Conservation (phyloP, 2,329 filamentous ascomycete genomes). For the Penicillium sp. region DNA sequence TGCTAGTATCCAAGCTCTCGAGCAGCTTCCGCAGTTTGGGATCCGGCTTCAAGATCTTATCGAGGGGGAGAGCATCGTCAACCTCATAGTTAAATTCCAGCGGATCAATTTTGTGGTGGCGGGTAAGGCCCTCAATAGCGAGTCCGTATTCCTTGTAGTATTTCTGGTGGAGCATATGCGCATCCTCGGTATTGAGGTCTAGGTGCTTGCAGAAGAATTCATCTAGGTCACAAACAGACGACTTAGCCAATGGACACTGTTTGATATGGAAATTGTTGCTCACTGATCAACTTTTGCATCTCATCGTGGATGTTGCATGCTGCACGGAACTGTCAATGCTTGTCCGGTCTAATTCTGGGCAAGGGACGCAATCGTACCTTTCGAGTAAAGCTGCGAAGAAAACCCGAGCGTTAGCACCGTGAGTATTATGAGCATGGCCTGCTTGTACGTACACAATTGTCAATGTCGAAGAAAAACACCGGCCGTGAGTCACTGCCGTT, state of each 20-base stretch:
- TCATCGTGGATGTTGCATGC: slow-evolving; percentile 79
- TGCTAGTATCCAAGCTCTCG: slow-evolving; percentile 75
- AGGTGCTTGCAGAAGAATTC: slow-evolving; percentile 68
- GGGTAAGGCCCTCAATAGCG: slow-evolving; percentile 91
- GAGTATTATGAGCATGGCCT: neutral
- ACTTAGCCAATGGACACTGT: slow-evolving; percentile 49
- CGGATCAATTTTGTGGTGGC: slow-evolving; percentile 92
- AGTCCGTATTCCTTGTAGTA: slow-evolving; percentile 97
- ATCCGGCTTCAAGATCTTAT: slow-evolving; percentile 77
- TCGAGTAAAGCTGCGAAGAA: slow-evolving; percentile 68
- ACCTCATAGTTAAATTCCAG: slow-evolving; percentile 93
- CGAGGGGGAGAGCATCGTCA: slow-evolving; percentile 88
- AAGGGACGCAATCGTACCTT: slow-evolving; percentile 53
- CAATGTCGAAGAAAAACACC: slow-evolving; percentile 84
- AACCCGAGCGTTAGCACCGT: slow-evolving; percentile 11
- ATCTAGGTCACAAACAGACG: slow-evolving; percentile 38
- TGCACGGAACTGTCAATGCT: slow-evolving; percentile 32
- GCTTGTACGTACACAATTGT: slow-evolving; percentile 73
- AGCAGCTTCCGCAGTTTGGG: slow-evolving; percentile 72
- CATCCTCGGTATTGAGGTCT: slow-evolving; percentile 70
- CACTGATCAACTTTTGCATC: slow-evolving; percentile 78
- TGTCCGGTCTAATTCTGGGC: neutral
- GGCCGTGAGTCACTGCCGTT: slow-evolving; percentile 43
- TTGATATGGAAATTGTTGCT: slow-evolving; percentile 18
- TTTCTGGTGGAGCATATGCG: slow-evolving; percentile 78